Conservation (phyloP, 208 protist species). For the Novymonas esmeraldas region DNA sequence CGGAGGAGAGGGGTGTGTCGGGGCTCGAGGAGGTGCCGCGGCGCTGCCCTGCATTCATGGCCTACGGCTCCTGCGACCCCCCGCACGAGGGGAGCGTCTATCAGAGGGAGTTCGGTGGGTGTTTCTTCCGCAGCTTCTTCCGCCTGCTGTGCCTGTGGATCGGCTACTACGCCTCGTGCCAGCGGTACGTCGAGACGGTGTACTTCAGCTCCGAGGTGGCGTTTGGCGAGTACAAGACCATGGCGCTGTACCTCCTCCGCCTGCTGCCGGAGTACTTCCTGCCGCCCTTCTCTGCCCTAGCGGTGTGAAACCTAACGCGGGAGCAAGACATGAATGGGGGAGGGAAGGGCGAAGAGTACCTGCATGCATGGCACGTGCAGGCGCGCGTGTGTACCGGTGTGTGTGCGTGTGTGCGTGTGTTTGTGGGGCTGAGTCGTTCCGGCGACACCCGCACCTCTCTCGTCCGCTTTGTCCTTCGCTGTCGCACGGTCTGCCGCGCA, state of each 20-base stretch:
- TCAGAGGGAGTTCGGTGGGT: slow-evolving; percentile 60
- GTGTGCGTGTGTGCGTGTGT: not conserved
- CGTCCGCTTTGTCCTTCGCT: not conserved
- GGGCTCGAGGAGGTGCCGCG: slow-evolving; percentile 14
- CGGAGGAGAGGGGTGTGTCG: slow-evolving; percentile 5
- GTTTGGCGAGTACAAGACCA: slow-evolving; percentile 77
- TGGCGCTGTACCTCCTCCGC: slow-evolving; percentile 69
- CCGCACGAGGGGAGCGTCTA: slow-evolving; percentile 53
- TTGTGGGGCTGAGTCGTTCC: not conserved
- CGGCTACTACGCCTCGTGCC: slow-evolving; percentile 76
- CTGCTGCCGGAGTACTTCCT: slow-evolving; percentile 77
- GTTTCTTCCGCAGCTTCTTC: slow-evolving; percentile 86
- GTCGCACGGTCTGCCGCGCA: too few relatives aligned
- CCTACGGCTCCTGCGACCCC: slow-evolving; percentile 64
- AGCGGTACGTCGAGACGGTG: slow-evolving; percentile 82
- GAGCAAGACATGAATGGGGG: not conserved
- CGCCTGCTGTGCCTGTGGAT: slow-evolving; percentile 84
- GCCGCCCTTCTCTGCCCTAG: slow-evolving; percentile 11
- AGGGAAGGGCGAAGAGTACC: too few relatives aligned
- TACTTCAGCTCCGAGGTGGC: slow-evolving; percentile 83
- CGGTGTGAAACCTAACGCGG: not conserved
- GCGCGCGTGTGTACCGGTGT: not conserved
- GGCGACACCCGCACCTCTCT: not conserved
- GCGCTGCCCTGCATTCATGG: slow-evolving; percentile 25
- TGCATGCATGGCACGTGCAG: too few relatives aligned